These are phyloP conservation scores for Bisporella sp. DNA, from an alignment of 2,329 filamentous ascomycete genomes.

Conservation along the genomic window DNA sequence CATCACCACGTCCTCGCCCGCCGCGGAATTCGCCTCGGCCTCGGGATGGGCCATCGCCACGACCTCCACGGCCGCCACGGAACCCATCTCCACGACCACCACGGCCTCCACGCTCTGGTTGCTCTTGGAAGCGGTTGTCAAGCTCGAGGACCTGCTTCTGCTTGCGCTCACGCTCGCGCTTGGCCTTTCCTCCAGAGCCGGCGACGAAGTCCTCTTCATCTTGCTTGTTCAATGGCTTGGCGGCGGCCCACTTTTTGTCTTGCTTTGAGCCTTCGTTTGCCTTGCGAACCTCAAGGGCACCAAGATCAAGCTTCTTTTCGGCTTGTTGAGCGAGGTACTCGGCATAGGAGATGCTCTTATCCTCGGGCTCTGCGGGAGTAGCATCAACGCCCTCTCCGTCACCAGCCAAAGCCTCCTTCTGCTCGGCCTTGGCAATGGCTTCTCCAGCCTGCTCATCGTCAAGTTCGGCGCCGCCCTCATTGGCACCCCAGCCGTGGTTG, in stretches of 20 bases:
- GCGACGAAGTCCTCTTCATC: constrained; percentile 71
- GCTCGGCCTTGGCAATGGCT: constrained; percentile 77
- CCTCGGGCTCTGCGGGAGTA: constrained; percentile 44
- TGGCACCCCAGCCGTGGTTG: constrained; percentile 82
- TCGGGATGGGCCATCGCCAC: constrained; percentile 45
- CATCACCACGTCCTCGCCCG: constrained; percentile 33
- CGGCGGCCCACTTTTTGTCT: constrained; percentile 89
- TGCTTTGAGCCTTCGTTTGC: constrained; percentile 84
- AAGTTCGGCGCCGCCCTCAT: constrained; percentile 75
- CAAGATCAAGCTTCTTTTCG: constrained; percentile 70
- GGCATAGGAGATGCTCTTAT: constrained; percentile 84
- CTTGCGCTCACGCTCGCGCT: constrained; percentile 84
- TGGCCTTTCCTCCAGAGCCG: constrained; percentile 66
- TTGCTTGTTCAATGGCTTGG: constrained; percentile 63
- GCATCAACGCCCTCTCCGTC: constrained; percentile 34
- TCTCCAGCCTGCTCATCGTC: constrained; percentile 90
- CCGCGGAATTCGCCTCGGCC: constrained; percentile 40
- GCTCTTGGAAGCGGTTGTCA: constrained; percentile 75
- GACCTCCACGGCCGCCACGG: constrained; percentile 37
- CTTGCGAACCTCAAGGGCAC: constrained; percentile 68
- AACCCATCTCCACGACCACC: constrained; percentile 32
- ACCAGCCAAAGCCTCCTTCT: constrained; percentile 59
- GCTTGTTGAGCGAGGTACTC: constrained; percentile 77
- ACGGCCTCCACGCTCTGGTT: constrained; percentile 51
- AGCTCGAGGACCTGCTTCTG: constrained; percentile 86